Evolutionary conservation across 257 asterid genomes (phyloP).

Genomic region (Lithospermum erythrorhizon): DNA sequence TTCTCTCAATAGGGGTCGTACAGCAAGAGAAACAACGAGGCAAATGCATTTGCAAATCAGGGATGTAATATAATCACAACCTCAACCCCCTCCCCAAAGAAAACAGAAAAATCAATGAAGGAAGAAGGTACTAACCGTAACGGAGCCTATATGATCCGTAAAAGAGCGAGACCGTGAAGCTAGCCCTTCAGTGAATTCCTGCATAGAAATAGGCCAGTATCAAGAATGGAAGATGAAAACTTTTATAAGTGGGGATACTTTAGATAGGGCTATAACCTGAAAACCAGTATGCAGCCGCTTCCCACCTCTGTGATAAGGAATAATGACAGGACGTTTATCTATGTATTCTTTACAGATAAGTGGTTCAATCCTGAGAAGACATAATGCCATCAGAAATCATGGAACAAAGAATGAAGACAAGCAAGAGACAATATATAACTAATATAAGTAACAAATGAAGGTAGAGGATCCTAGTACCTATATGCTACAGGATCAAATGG

Average conservation of each 20-base stretch:
- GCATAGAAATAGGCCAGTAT: slow-evolving; percentile 21
- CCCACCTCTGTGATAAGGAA: slow-evolving; percentile 96
- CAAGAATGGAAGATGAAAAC: slow-evolving; percentile 8
- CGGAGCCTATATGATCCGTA: slow-evolving; percentile 37
- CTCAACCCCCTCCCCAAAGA: too few species aligned
- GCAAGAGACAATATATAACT: background rate
- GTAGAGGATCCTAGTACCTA: slow-evolving; percentile 28
- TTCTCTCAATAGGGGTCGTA: background rate
- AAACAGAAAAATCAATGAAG: background rate
- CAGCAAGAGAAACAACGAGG: background rate
- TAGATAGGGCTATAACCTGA: slow-evolving; percentile 41
- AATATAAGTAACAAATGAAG: background rate
- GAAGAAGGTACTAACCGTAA: slow-evolving; percentile 36
- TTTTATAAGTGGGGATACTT: slow-evolving; percentile 1
- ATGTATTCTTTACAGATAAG: slow-evolving; percentile 73
- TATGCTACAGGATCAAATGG: slow-evolving; percentile 98
- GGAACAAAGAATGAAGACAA: background rate
- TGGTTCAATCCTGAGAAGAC: slow-evolving; percentile 66
- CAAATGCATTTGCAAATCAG: background rate
- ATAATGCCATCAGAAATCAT: slow-evolving; percentile 1
- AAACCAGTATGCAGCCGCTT: slow-evolving; percentile 76
- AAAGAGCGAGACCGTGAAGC: slow-evolving; percentile 67
- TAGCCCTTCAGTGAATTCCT: slow-evolving; percentile 81
- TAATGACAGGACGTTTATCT: slow-evolving; percentile 61
- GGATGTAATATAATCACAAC: too few species aligned